Conservation (phyloP, 1,139 yeast genomes). For the Zhuliangozyma parablackwelliae region DNA sequence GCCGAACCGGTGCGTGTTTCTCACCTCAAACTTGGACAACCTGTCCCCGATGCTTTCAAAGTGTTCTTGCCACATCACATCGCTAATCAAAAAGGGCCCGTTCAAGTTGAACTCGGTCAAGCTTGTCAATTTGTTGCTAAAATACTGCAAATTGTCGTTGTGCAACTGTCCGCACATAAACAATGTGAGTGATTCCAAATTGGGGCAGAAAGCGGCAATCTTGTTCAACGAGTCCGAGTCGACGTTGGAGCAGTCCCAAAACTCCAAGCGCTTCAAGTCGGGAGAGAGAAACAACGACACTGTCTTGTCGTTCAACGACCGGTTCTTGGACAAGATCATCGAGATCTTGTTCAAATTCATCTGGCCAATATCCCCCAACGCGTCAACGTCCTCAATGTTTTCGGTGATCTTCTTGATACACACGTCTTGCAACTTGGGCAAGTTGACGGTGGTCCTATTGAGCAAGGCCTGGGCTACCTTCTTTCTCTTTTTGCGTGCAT, state of each 20-base stretch:
- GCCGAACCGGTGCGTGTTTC: conserved; percentile 80
- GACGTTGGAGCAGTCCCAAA: conserved; percentile 91
- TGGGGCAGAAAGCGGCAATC: conserved; percentile 78
- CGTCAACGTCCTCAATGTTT: conserved; percentile 73
- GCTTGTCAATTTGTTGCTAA: conserved; percentile 51
- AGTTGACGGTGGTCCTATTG: conserved; percentile 57
- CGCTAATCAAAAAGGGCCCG: conserved; percentile 85
- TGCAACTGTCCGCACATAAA: conserved; percentile 93
- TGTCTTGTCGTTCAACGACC: conserved; percentile 72
- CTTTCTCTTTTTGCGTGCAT: conserved; percentile 70
- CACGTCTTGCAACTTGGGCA: conserved; percentile 75
- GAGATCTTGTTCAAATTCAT: conserved; percentile 62
- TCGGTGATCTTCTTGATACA: conserved; percentile 69
- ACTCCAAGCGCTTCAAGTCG: conserved; percentile 50
- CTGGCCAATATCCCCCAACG: conserved; percentile 74
- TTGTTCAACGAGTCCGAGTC: conserved; percentile 60
- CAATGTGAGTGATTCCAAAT: conserved; percentile 58
- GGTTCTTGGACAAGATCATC: conserved; percentile 71
- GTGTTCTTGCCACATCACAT: conserved; percentile 68
- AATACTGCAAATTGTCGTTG: conserved; percentile 67
- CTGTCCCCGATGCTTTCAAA: conserved; percentile 43
- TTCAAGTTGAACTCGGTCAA: conserved; percentile 58
- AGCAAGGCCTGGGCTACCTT: conserved; percentile 79
- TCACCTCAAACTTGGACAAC: conserved; percentile 49
- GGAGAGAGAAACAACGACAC: conserved; percentile 68